These are phyloP conservation scores for Petasospora fabianii DNA, from an alignment of 1,139 yeast genomes.

Conservation along the genomic window DNA sequence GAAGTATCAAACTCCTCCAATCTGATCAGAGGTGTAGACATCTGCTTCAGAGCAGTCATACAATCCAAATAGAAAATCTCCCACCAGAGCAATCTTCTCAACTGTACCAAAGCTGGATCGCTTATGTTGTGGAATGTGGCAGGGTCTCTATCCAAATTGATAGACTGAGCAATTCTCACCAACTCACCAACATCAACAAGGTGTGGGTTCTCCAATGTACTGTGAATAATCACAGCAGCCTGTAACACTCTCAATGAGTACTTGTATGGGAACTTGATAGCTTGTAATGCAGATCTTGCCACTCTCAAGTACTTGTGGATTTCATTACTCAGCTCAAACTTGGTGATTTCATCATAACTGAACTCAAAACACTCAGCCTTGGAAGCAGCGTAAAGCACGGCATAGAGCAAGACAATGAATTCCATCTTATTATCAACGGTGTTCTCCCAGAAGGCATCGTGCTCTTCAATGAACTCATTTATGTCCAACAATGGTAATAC, in stretches of 20 bases:
- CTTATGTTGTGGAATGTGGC: constrained; percentile 44
- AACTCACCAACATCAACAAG: constrained; percentile 30
- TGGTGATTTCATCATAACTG: constrained; percentile 29
- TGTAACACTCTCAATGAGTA: constrained; percentile 44
- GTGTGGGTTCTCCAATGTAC: constrained; percentile 55
- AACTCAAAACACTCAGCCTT: constrained; percentile 54
- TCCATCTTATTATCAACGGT: constrained; percentile 32
- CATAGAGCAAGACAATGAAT: constrained; percentile 46
- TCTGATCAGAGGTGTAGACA: constrained; percentile 54
- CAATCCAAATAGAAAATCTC: constrained; percentile 59
- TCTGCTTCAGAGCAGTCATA: constrained; percentile 52
- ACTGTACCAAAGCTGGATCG: constrained; percentile 46
- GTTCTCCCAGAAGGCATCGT: constrained; percentile 47
- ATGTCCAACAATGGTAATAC: constrained; percentile 46
- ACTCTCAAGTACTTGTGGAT: constrained; percentile 45
- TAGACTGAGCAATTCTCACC: constrained; percentile 50
- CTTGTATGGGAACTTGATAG: constrained; percentile 52
- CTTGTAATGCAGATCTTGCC: constrained; percentile 46
- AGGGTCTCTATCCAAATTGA: constrained; percentile 59
- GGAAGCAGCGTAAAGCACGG: constrained; percentile 50
- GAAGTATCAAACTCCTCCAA: constrained; percentile 54
- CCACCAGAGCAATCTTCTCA: constrained; percentile 62
- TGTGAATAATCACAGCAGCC: constrained; percentile 50
- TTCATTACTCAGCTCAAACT: constrained; percentile 42
- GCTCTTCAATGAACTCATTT: constrained; percentile 41